These are phyloP conservation scores for Esteya vermicola DNA, from an alignment of 2,329 filamentous ascomycete genomes.

Conservation along the genomic window DNA sequence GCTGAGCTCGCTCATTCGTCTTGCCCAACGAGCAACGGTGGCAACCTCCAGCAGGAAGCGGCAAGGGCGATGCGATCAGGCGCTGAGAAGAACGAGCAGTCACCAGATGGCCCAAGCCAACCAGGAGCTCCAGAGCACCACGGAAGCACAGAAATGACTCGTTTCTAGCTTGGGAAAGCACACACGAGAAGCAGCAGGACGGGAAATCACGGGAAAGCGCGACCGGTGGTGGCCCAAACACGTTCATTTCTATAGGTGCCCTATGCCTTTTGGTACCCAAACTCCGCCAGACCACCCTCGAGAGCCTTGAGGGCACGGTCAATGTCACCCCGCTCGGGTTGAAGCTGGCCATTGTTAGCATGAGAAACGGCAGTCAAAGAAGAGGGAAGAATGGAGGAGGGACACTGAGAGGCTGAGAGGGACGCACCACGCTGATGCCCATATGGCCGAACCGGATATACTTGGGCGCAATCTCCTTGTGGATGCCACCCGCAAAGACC, in stretches of 20 bases:
- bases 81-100: no score
- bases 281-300: constrained; percentile 59
- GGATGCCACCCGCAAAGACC: constrained; percentile 86
- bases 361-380: no score
- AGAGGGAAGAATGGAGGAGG: not conserved
- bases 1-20: no score
- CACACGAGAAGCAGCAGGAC: not conserved
- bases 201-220: no score
- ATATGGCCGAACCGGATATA: constrained; percentile 97
- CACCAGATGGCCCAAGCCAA: no score
- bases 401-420: not conserved
- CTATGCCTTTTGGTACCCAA: constrained; percentile 43
- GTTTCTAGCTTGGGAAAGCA: not conserved
- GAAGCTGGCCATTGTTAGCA: constrained; percentile 33
- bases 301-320: constrained; percentile 71
- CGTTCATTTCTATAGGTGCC: not conserved
- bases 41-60: no score
- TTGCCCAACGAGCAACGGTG: no score
- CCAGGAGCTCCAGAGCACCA: not conserved
- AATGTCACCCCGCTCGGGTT: constrained; percentile 66
- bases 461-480: constrained; percentile 86
- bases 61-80: not conserved
- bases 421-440: constrained; percentile 76
- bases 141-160: no score
- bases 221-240: no score